Evolutionary conservation across 2,329 filamentous ascomycete species (phyloP).

Genomic region (Polytolypa hystricis): DNA sequence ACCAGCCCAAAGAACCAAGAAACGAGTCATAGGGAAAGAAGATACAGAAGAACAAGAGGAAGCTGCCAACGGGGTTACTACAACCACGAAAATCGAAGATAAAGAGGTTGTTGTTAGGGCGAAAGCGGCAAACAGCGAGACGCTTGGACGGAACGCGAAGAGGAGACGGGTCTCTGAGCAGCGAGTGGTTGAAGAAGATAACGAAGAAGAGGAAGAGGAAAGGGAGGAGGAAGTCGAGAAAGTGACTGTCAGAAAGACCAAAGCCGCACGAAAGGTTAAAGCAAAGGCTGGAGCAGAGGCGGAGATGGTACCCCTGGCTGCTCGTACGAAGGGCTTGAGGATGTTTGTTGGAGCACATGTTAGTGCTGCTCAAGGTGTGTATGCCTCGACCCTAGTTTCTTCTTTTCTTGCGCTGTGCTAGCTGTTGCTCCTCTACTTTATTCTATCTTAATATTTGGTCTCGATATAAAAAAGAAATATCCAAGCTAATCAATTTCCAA

Average conservation of each 20-base stretch:
- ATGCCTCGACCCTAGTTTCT: background rate
- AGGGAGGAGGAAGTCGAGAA: slow-evolving; percentile 13
- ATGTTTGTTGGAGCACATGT: slow-evolving; percentile 92
- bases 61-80: background rate
- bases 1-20: too few species aligned
- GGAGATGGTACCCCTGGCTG: slow-evolving; percentile 53
- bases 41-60: too few species aligned
- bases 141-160: slow-evolving; percentile 1
- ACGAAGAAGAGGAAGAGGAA: slow-evolving; percentile 7
- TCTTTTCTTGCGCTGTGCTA: too few species aligned
- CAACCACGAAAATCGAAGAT: background rate
- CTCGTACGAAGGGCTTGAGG: slow-evolving; percentile 58
- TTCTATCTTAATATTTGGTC: too few species aligned
- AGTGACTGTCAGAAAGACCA: slow-evolving; percentile 14
- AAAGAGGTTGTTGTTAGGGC: background rate
- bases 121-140: background rate
- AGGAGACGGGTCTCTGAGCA: background rate
- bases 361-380: slow-evolving; percentile 76
- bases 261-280: slow-evolving; percentile 39
- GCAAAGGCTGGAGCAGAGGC: slow-evolving; percentile 45
- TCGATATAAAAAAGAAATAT: too few species aligned
- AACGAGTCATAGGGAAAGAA: too few species aligned
- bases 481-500: too few species aligned
- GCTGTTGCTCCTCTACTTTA: too few species aligned
- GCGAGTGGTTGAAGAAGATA: background rate